Base-by-base conservation (phyloP, 805 yeast genomes). In the Diddensiella transvaalensis region DNA sequence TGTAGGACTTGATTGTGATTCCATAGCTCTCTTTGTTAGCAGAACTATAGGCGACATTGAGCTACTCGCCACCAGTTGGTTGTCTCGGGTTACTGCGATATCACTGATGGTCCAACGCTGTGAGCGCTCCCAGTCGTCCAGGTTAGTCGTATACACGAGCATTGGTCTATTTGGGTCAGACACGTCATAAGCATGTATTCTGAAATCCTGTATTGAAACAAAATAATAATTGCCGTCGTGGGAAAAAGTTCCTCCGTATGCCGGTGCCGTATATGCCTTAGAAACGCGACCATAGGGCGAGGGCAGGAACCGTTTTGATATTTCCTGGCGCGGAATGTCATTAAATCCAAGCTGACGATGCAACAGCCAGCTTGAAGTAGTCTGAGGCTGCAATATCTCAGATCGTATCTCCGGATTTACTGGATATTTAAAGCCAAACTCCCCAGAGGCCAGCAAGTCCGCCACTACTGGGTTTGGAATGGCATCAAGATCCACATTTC, bases 21-120 rank as follows among this genome's bases (percentile, higher is more conserved):
- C 15, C 32, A 26, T 26, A 8, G 11, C 32, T 17, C 38, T 10
- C 21, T 35, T 35, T 6, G 21, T 35, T 8, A 35, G 8, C 8
- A 13, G 21, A n/a, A 35, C 38, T 18, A 35, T 17, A 8, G 38
- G 38, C 17, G 38, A 35, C 38, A 35, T 35, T 17, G 38, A 40
- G 43, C 43, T 40, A 40, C 60, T 53, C 40, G 54, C 57, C 8
- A 57, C 60, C 13, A 60, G 38, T 39, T 40, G 38, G 40, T 61
- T 60, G 41, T 60, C 60, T 19, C 43, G 36, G 30, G 59, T 51
- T 42, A 61, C 43, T 19, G 55, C 43, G 24, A 59, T 59, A 39
- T 61, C 65, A 13, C 65, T 61, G 26, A 61, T 53, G 4, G 65
- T 61, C 65, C 65, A 61, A 21, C 56, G 47, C 8, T 57, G 56